These are phyloP conservation scores for Hyaloraphidium curvatum DNA, from an alignment of 192 early-diverging fungal species.

Conservation along the genomic window DNA sequence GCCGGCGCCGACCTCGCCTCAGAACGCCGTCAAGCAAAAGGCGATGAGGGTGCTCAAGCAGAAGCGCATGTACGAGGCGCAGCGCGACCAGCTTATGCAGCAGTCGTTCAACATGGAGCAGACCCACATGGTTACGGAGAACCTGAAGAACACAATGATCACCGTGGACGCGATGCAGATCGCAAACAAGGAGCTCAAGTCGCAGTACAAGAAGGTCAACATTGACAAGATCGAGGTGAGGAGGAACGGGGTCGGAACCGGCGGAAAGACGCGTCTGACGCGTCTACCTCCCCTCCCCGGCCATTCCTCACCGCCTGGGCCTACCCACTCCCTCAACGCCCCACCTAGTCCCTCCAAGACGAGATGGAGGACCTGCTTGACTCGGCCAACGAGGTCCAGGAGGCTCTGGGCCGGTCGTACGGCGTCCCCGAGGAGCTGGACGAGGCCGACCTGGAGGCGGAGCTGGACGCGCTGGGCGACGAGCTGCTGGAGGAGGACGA, in stretches of 20 bases:
- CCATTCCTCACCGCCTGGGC: no score
- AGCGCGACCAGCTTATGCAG: slow-evolving; percentile 84
- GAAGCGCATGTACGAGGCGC: slow-evolving; percentile 55
- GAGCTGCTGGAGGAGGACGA: slow-evolving; percentile 67
- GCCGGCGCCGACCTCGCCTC: slow-evolving; percentile 3
- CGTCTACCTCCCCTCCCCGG: no score
- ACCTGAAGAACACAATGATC: slow-evolving; percentile 87
- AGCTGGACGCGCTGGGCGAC: slow-evolving; percentile 91
- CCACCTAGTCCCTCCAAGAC: no score
- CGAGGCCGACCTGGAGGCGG: slow-evolving; percentile 93
- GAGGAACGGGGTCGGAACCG: no score
- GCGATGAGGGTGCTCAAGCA: slow-evolving; percentile 84
- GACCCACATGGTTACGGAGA: slow-evolving; percentile 75
- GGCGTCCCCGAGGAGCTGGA: slow-evolving; percentile 87
- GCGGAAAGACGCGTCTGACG: no score
- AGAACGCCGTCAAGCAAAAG: slow-evolving; percentile 80
- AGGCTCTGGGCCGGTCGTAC: slow-evolving; percentile 80
- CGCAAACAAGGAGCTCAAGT: slow-evolving; percentile 87
- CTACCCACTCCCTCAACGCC: no score
- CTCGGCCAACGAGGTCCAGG: slow-evolving; percentile 93
- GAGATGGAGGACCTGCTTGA: slow-evolving; percentile 97
- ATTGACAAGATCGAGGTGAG: slow-evolving; percentile 86
- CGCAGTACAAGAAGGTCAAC: slow-evolving; percentile 88
- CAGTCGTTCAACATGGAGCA: slow-evolving; percentile 99
- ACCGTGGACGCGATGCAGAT: slow-evolving; percentile 93